Base-by-base conservation (phyloP, 2,329 filamentous ascomycete genomes). In the Fusarium pininemorale region DNA sequence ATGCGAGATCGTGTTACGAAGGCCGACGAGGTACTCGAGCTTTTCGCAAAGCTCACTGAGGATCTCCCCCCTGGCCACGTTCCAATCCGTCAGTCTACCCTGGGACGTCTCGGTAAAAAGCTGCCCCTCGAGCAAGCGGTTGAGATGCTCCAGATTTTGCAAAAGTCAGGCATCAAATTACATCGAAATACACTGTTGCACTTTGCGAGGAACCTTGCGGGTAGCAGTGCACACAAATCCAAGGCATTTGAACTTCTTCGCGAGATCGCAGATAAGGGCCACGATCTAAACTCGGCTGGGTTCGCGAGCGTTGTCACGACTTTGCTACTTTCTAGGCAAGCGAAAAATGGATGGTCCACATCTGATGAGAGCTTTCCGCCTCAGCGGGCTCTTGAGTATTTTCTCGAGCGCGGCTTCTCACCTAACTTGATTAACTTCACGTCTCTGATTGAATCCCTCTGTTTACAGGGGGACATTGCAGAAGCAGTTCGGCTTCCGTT, bases 361-460 rank as follows among this genome's bases (percentile, higher is more conserved):
- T 24, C 70, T 37, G 66, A 76, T 14, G 55, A 75, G 18, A 59
- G 63, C 20, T 83, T 83, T 54, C 77, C 78, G 10, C 79, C 79
- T 18, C 80, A 79, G 47, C 72, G 77, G 28, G 80, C 80, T 15
- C 75, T 84, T 26, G 75, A 81, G 48, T 75, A 72, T 50, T 85
- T 95, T 57, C 80, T 92, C 16, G 83, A 87, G 26, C 82, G 87
- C n/a, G 92, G 92, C 4, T 83, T 93, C 54, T 83, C 84, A 26
- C 90, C 93, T 30, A 92, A 93, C 72, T 82, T 89, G 20, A 83
- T 90, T 64, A 87, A 87, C 16, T 90, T 92, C 78, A 93, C 92
- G 22, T 86, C 92, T 50, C 83, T 94, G 66, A 88, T 98, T 62
- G 87, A 90, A 44, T 93, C 94, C 66, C 90, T 95, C 22, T 89